Base-by-base conservation (phyloP, 2,329 filamentous ascomycete genomes). In the Neoarthrinium moseri region DNA sequence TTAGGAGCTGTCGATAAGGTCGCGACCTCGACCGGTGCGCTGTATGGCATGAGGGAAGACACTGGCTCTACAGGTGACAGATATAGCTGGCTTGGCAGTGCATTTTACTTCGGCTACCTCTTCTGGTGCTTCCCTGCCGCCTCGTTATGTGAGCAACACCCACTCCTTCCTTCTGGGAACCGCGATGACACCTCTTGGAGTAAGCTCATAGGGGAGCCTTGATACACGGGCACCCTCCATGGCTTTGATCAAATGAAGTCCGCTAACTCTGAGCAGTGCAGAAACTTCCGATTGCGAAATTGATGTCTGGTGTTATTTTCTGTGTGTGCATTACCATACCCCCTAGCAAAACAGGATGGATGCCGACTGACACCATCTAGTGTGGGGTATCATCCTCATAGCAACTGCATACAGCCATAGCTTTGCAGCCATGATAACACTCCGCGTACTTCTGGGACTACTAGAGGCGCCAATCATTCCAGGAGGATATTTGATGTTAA, bases 1-100 rank as follows among this genome's bases (percentile, higher is more conserved):
- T 20, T 59, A 4, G 45, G 40, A n/a, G 61, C 62, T 8, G 60
- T 60, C 54, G 61, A 65, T 51, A 64, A 64, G 48, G 59, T 64
- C 22, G 61, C 56, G 2, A 60, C 59, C 2, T 52, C 57, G 0
- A 63, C 61, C 0, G 61, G 53, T 6, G 59, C 60, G 8, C 49
- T 62, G 3, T 64, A 63, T 40, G 50, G 49, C 23, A 41, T 47
- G 27, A 27, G 40, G 13, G 38, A 50, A 17, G 48, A 47, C 22
- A 47, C 48, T 2, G 39, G 35, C 7, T 30, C 45, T 8, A 36
- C 40, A 17, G 48, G 45, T 2, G 36, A 47, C 18, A 33, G 36
- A 12, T 50, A 50, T 20, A 20, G 33, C 34, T 41, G 38, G 38
- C 21, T 47, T n/a, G 45, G 45, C 30, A 36, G 29, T 13, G 45